Percentiles rank a stretch among this genome's conserved stretches.
These are phyloP conservation scores for Singerocomus rubriflavus DNA, from an alignment of 1,284 basidiomycete species.

Conservation along the genomic window DNA sequence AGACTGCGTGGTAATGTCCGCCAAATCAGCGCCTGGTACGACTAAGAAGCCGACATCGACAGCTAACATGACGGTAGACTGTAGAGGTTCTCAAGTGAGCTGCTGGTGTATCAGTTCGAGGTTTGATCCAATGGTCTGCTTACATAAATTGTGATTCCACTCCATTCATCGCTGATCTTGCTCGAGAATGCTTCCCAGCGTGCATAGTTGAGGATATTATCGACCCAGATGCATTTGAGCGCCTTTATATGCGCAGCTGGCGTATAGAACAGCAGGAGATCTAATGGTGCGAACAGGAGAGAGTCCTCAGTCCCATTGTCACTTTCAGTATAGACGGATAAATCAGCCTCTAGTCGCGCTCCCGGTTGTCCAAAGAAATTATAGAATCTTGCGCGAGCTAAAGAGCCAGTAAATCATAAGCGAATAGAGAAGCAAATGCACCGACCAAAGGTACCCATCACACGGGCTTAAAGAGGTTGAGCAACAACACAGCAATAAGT, in stretches of 20 bases:
- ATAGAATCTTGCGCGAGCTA: not conserved
- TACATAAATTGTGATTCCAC: not conserved
- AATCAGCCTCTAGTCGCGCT: not conserved
- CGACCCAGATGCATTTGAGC: not conserved
- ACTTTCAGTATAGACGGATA: not conserved
- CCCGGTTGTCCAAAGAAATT: not conserved
- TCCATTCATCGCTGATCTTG: not conserved
- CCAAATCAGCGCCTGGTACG: not conserved
- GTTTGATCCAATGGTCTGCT: not conserved
- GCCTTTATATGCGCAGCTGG: not conserved
- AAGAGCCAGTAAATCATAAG: not conserved
- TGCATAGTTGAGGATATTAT: not conserved
- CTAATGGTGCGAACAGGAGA: not conserved
- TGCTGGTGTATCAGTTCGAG: not conserved
- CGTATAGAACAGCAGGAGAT: not conserved
- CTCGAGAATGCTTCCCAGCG: not conserved
- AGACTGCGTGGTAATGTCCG: not conserved
- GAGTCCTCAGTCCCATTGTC: too few species aligned
- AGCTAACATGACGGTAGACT: conserved; percentile 1
- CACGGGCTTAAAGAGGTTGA: not conserved
- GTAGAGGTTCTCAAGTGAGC: not conserved
- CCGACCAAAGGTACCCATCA: not conserved
- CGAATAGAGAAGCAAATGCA: not conserved
- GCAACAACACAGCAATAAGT: not conserved
- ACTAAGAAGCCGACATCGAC: not conserved